phyloP scores from a whole-genome alignment of 495 filamentous ascomycete species.

The Bathelium albidoporum region DNA sequence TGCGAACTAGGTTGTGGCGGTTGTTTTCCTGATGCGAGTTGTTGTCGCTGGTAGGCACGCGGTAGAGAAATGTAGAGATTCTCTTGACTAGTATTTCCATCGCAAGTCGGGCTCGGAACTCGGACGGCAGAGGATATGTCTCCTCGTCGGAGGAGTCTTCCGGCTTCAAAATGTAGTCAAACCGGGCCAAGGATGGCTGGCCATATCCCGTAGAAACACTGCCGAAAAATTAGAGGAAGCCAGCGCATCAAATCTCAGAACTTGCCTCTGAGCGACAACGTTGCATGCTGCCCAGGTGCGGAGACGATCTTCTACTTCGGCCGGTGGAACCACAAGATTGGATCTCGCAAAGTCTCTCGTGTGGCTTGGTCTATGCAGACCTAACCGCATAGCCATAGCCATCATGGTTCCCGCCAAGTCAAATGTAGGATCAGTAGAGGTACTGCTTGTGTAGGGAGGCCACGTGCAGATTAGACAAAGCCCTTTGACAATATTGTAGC shows the following conservation, averaged over 20 bases:
- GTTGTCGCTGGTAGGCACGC: constrained; percentile 63
- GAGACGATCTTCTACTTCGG: constrained; percentile 75
- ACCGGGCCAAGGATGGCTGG: constrained; percentile 77
- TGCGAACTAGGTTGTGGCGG: constrained; percentile 53
- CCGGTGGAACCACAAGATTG: constrained; percentile 69
- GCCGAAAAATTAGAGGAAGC: constrained; percentile 18
- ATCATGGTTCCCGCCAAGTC: constrained; percentile 88
- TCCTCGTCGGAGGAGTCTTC: constrained; percentile 51
- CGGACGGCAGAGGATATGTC: constrained; percentile 50
- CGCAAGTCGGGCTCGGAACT: constrained; percentile 57
- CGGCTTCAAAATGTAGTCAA: constrained; percentile 45
- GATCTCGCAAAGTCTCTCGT: constrained; percentile 83
- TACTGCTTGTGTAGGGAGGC: constrained; percentile 81
- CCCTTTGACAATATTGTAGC: constrained; percentile 83
- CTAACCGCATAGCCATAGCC: constrained; percentile 83
- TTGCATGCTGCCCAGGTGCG: constrained; percentile 89
- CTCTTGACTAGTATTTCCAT: constrained; percentile 80
- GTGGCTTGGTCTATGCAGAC: constrained; percentile 80
- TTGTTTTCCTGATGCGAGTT: constrained; percentile 63
- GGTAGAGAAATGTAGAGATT: constrained; percentile 76
- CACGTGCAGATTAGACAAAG: constrained; percentile 82
- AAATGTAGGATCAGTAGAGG: constrained; percentile 78
- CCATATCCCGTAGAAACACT: constrained; percentile 84
- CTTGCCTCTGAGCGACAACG: constrained; percentile 73
- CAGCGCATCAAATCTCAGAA: not conserved